A percentile compares a stretch with the other conserved stretches of the same genome.
Evolutionary conservation across 2,329 filamentous ascomycete species (phyloP).

Genomic region (Pseudogymnoascus sp.): DNA sequence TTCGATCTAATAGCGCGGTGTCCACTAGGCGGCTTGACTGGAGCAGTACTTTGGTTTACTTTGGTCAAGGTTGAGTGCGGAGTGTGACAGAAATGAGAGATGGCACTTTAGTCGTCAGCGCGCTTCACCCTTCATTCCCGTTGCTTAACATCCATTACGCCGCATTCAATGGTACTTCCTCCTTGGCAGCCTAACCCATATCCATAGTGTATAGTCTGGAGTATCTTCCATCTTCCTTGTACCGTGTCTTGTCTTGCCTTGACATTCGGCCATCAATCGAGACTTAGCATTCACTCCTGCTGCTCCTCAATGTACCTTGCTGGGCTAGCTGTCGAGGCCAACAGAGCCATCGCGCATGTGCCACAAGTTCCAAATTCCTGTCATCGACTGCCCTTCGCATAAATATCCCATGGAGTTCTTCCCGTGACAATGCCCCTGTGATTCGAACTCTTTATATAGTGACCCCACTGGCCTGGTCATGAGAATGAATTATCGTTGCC

Average conservation of each 20-base stretch:
- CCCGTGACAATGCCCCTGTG: not conserved
- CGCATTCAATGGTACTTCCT: not conserved
- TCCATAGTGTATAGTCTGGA: not conserved
- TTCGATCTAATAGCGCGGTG: not conserved
- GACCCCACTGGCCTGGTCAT: not conserved
- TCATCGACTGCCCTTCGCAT: not conserved
- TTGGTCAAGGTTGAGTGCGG: not conserved
- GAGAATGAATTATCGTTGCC: not conserved
- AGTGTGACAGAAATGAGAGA: constrained; percentile 6
- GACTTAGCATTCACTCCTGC: not conserved
- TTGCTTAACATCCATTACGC: not conserved
- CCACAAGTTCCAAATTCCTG: constrained; percentile 6
- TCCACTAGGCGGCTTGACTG: not conserved
- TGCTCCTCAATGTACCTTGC: constrained; percentile 1
- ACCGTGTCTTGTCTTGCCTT: not conserved
- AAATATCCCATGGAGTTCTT: not conserved
- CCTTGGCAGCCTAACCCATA: not conserved
- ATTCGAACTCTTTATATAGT: not conserved
- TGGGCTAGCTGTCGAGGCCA: not conserved
- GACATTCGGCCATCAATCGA: not conserved
- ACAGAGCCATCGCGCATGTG: not conserved
- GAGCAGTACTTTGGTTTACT: not conserved
- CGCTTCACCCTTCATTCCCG: not conserved
- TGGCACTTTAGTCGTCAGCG: not conserved
- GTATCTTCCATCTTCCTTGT: not conserved